Base-by-base conservation (phyloP, 2,329 filamentous ascomycete species). In the Teratosphaeria nubilosa region DNA sequence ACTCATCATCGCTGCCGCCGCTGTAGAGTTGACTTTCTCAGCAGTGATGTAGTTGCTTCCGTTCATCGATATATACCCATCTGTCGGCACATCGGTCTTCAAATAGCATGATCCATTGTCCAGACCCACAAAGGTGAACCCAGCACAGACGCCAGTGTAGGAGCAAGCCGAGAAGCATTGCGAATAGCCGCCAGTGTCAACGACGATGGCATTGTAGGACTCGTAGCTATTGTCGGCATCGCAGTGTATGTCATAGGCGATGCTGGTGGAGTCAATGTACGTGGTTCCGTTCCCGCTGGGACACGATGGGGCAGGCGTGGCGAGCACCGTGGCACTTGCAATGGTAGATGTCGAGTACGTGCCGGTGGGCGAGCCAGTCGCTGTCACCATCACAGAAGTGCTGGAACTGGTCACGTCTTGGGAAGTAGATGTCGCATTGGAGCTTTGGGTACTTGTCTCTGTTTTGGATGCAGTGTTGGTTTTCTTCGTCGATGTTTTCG, bases 131-230 rank as follows among this genome's bases (percentile, higher is more conserved):
- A 63, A 70, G 0, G 66, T 65, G 59, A 70, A 69, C 4, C 68
- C 68, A 3, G 60, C 65, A 45, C 68, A 69, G 5, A 60, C 58
- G 10, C 51, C 48, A 5, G 62, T 37, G 5, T 48, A 51, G 10
- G 67, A 68, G 57, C 68, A 70, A 10, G 63, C 62, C 5, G 66
- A 63, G 58, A 69, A 70, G 57, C 68, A 70, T 51, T 67, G 59
- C 13, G 56, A 60, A 48, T 69, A 70, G 9, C 67, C 68, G 7
- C 67, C 68, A 10, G 58, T 57, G 2, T 55, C 56, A 27, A 70
- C 62, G 20, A 57, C 54, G 16, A 66, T 59, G 16, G 60, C 60
- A 45, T 63, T 58, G 51, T 62, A 63, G 0, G 66, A 63, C 0
- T 55, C n/a, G 14, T 60, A 61, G n/a, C 56, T 60, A 37, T 68